These are phyloP conservation scores for Calycina herbarum DNA, from an alignment of 2,329 filamentous ascomycete genomes.

Conservation along the genomic window DNA sequence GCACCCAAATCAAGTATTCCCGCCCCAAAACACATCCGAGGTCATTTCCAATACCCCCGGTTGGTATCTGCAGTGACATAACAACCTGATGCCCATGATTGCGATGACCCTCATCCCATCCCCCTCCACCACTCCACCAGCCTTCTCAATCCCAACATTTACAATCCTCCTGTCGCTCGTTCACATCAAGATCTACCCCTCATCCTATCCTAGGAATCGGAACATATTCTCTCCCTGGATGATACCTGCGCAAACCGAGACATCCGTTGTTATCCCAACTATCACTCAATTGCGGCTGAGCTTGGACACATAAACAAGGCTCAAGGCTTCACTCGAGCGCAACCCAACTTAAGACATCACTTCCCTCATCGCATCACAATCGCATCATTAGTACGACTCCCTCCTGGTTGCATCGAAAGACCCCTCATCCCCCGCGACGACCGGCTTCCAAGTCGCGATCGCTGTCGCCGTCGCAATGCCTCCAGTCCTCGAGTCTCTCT, in stretches of 20 bases:
- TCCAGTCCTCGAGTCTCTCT: slow-evolving; percentile 16
- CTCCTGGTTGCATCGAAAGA: slow-evolving; percentile 7
- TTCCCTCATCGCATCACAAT: background rate
- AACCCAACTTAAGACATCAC: background rate
- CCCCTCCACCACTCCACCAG: background rate
- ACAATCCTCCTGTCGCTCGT: slow-evolving; percentile 12
- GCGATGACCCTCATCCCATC: background rate
- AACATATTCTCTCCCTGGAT: background rate
- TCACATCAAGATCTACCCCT: background rate
- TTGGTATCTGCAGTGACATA: background rate
- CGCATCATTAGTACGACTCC: slow-evolving; percentile 7
- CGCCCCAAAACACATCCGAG: background rate
- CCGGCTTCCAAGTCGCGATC: background rate
- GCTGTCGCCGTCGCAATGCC: slow-evolving; percentile 23
- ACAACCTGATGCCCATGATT: background rate
- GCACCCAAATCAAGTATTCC: background rate
- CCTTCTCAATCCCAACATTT: background rate
- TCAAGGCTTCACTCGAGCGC: background rate
- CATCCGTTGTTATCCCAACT: slow-evolving; percentile 6
- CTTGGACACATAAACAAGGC: slow-evolving; percentile 19
- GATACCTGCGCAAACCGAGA: background rate
- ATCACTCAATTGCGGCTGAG: slow-evolving; percentile 8
- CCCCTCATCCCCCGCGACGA: slow-evolving; percentile 4
- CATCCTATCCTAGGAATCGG: background rate
- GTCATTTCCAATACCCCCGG: background rate